Conservation (phyloP, 768 basidiomycete species). For the Pleurotus eryngii region DNA sequence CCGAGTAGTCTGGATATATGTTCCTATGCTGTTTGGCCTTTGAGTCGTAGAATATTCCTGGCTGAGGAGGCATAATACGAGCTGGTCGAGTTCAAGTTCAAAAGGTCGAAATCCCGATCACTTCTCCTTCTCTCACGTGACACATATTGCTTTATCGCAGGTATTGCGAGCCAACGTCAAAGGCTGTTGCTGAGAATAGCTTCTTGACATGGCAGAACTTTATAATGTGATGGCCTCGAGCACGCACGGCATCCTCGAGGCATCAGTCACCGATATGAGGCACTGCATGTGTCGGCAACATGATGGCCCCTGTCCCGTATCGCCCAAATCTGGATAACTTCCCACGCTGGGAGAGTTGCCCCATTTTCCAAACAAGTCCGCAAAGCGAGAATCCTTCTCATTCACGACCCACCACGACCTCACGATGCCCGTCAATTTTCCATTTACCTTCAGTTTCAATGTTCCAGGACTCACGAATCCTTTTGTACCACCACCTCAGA, state of each 20-base stretch:
- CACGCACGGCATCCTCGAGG: too few species aligned
- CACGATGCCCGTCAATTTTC: slow-evolving; percentile 32
- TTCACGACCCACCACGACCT: slow-evolving; percentile 7
- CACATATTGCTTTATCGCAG: too few species aligned
- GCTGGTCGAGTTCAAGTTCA: too few species aligned
- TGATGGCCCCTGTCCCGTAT: background rate
- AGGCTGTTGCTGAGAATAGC: too few species aligned
- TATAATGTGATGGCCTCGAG: too few species aligned
- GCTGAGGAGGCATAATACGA: slow-evolving; percentile 59
- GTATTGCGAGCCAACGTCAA: too few species aligned
- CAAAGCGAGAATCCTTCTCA: background rate
- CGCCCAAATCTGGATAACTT: background rate
- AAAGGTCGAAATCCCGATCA: too few species aligned
- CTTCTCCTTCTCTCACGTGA: too few species aligned
- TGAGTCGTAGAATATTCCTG: slow-evolving; percentile 63
- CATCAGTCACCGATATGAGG: too few species aligned
- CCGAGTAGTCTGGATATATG: slow-evolving; percentile 18
- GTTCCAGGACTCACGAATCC: slow-evolving; percentile 69
- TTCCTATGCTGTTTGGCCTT: slow-evolving; percentile 33
- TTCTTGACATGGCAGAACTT: too few species aligned
- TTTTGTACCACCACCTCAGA: slow-evolving; percentile 30
- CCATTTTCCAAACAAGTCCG: slow-evolving; percentile 3
- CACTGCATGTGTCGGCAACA: too few species aligned
- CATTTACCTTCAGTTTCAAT: slow-evolving; percentile 68
- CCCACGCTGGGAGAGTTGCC: background rate